A percentile compares a stretch with the other conserved stretches of the same genome.
Conservation (phyloP, 495 filamentous ascomycete genomes). For the Parathielavia hyrcaniae region DNA sequence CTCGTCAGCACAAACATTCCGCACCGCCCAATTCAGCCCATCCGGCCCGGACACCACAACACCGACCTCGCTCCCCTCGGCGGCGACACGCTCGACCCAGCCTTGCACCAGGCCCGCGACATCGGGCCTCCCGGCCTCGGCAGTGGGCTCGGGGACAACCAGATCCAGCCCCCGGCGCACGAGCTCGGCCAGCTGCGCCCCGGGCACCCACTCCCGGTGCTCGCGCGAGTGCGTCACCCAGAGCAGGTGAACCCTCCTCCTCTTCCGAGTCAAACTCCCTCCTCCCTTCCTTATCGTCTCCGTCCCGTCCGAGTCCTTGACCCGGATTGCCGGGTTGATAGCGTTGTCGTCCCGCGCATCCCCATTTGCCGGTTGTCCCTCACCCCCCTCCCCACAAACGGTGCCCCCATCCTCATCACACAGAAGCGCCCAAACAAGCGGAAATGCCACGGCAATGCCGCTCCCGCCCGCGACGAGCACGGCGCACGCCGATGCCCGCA, state of each 20-base stretch:
- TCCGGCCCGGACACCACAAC: conserved; percentile 53
- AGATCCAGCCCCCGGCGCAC: conserved; percentile 42
- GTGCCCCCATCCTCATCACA: neutral
- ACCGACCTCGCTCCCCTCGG: conserved; percentile 31
- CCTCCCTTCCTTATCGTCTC: neutral
- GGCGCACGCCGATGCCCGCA: conserved; percentile 38
- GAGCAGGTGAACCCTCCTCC: conserved; percentile 45
- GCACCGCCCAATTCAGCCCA: conserved; percentile 44
- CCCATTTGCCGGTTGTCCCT: neutral
- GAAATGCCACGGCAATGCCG: conserved; percentile 55
- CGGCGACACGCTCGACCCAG: conserved; percentile 28
- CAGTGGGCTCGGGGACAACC: conserved; percentile 47
- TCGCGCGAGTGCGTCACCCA: conserved; percentile 50
- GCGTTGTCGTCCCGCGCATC: neutral
- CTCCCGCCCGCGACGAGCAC: conserved; percentile 57
- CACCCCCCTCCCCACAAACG: neutral
- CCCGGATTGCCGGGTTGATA: too few relatives aligned
- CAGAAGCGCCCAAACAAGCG: conserved; percentile 37
- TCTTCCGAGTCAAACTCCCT: too few relatives aligned
- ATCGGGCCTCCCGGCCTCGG: conserved; percentile 48
- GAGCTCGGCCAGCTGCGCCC: conserved; percentile 42
- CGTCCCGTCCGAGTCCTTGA: too few relatives aligned
- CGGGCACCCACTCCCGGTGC: conserved; percentile 48
- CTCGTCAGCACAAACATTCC: conserved; percentile 47
- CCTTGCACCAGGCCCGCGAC: conserved; percentile 34